Evolutionary conservation across 78 protist species (phyloP).

Genomic region (Chrysochromulina tobinii): DNA sequence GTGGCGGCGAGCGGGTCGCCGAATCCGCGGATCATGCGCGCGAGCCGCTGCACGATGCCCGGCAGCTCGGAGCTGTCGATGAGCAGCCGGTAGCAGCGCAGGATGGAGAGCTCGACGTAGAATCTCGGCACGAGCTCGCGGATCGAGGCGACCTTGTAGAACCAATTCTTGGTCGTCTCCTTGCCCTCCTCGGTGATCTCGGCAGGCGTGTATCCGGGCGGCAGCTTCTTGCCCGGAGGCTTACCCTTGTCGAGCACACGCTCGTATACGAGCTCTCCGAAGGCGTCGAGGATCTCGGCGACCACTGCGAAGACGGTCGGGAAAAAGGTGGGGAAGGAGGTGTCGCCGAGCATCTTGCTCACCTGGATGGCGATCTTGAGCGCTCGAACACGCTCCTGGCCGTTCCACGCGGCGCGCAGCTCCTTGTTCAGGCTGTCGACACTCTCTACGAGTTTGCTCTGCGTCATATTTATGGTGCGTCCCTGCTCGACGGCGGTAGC

Average conservation of each 20-base stretch:
- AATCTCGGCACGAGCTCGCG: slow-evolving; percentile 17
- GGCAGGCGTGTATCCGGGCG: too few species aligned
- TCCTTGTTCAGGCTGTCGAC: not conserved
- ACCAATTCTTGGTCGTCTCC: not conserved
- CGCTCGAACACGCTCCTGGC: not conserved
- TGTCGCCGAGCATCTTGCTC: not conserved
- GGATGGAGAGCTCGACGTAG: not conserved
- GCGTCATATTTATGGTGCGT: too few species aligned
- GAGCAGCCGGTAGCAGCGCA: not conserved
- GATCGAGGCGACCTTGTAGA: slow-evolving; percentile 1
- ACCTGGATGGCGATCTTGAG: not conserved
- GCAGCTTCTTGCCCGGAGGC: too few species aligned
- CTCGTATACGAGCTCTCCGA: not conserved
- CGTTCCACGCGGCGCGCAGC: not conserved
- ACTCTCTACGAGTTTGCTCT: too few species aligned
- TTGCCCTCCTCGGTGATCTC: not conserved
- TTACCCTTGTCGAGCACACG: not conserved
- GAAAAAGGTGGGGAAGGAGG: not conserved
- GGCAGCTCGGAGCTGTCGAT: not conserved
- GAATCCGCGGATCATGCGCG: not conserved
- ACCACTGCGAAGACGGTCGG: not conserved
- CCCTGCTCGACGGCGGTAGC: too few species aligned
- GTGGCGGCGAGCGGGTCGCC: not conserved
- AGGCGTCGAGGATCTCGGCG: not conserved
- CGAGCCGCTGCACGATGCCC: not conserved